These are phyloP conservation scores for Leccinum pellstonianum DNA, from an alignment of 768 basidiomycete genomes.

Conservation along the genomic window DNA sequence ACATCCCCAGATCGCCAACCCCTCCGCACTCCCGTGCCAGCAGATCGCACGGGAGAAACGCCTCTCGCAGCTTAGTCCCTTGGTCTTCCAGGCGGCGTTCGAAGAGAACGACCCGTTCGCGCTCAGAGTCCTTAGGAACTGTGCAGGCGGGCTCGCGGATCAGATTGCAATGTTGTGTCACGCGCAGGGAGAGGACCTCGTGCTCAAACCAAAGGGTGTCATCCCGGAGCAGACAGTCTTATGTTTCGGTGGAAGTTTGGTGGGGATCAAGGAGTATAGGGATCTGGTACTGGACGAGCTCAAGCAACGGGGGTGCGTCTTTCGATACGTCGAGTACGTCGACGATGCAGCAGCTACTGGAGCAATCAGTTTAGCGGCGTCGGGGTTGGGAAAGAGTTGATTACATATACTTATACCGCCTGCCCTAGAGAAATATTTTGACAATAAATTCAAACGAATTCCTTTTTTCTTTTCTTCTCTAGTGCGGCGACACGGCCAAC, in stretches of 20 bases:
- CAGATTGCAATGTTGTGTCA: constrained; percentile 51
- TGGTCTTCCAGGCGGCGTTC: constrained; percentile 80
- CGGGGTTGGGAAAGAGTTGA: not conserved
- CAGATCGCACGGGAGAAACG: constrained; percentile 63
- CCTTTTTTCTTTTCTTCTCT: constrained; percentile 23
- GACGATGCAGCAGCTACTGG: constrained; percentile 68
- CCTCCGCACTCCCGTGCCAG: constrained; percentile 22
- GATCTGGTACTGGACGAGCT: constrained; percentile 55
- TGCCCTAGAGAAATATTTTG: constrained; percentile 21
- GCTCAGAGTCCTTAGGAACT: constrained; percentile 50
- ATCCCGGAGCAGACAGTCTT: constrained; percentile 57
- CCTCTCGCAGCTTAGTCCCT: constrained; percentile 67
- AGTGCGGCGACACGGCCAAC: constrained; percentile 84
- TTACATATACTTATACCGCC: not conserved
- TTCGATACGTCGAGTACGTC: constrained; percentile 64
- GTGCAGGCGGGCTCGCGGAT: constrained; percentile 54
- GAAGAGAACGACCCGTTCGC: constrained; percentile 66
- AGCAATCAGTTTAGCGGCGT: constrained; percentile 51
- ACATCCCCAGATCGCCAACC: constrained; percentile 24
- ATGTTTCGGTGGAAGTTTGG: constrained; percentile 79
- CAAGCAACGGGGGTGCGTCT: constrained; percentile 54
- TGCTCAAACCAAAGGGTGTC: constrained; percentile 37
- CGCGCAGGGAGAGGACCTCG: constrained; percentile 38
- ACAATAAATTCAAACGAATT: not conserved
- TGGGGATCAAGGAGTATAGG: constrained; percentile 60